phyloP scores from a whole-genome alignment of 805 yeast species.

The Jamesozyma lodderae region DNA sequence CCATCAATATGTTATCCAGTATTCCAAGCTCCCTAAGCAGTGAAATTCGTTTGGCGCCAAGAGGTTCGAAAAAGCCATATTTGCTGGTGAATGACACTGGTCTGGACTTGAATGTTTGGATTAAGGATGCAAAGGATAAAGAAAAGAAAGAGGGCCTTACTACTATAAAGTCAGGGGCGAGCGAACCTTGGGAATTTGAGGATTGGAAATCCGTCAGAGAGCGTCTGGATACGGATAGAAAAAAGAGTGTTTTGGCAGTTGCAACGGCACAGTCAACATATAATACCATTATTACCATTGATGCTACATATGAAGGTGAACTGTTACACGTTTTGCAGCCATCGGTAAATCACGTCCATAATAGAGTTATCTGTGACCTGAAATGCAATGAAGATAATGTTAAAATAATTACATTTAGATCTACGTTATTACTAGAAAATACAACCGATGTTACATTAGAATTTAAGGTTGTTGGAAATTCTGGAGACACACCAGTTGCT shows the following conservation, averaged over 20 bases:
- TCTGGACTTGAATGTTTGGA: slow-evolving; percentile 70
- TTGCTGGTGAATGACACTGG: slow-evolving; percentile 80
- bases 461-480: slow-evolving; percentile 29
- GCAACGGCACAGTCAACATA: slow-evolving; percentile 48
- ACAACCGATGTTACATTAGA: slow-evolving; percentile 52
- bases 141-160: slow-evolving; percentile 22
- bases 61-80: slow-evolving; percentile 81
- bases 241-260: slow-evolving; percentile 56
- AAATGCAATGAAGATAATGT: slow-evolving; percentile 65
- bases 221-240: slow-evolving; percentile 55
- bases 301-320: slow-evolving; percentile 79
- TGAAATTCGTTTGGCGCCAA: slow-evolving; percentile 45
- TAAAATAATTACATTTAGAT: slow-evolving; percentile 66
- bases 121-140: slow-evolving; percentile 37
- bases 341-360: slow-evolving; percentile 51
- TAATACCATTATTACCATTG: slow-evolving; percentile 43
- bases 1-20: slow-evolving; percentile 68
- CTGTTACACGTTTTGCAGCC: slow-evolving; percentile 62
- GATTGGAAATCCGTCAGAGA: slow-evolving; percentile 89
- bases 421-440: slow-evolving; percentile 65
- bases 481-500: slow-evolving; percentile 24
- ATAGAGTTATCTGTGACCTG: slow-evolving; percentile 66
- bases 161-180: slow-evolving; percentile 39
- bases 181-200: slow-evolving; percentile 81
- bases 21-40: slow-evolving; percentile 50